Base-by-base conservation (phyloP, 164 flowering plant genomes). In the Magnolia sinica region DNA sequence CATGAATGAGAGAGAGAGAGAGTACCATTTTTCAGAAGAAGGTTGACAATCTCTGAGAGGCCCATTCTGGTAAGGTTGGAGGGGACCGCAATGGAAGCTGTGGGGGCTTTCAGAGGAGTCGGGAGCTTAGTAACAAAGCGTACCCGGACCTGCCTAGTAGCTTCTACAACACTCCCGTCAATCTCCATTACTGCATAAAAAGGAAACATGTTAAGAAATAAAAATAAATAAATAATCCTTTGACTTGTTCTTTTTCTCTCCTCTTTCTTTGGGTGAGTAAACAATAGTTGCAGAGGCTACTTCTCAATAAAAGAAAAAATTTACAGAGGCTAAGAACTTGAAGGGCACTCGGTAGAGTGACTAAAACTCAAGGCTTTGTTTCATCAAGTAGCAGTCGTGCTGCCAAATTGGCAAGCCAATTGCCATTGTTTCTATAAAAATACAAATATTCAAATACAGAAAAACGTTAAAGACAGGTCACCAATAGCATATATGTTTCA, bases 81-180 rank as follows among this genome's bases (percentile, higher is more conserved):
- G 7, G 97, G 97, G 63, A 96, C 85, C 1, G 95, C 90, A 73
- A 96, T 86, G 72, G 99, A 81, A 29, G 88, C 70, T 7, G 73
- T 11, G 7, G 97, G 94, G 31, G 78, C 86, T 79, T 87, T 90
- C 52, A 85, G 76, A 1, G 95, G 91, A 58, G 87, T 51, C 19
- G 88, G 72, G 9, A 94, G 89, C 83, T 91, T 91, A n/a, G 99
- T 94, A 0, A 87, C 82, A 78, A 96, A 94, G 19, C 97, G 90
- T 13, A 88, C 97, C 76, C 91, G 97, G 16, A 96, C 87, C 55
- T 83, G 78, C 80, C 88, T 85, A 19, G 84, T 77, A 5, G 78
- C 88, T 68, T 88, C 93, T 2, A 11, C 75, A 14, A 75, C 84
- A 64, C 77, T 84, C 6, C 65, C 77, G 2, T 69, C 73, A n/a